Conservation (phyloP, 169 alveolate genomes). For the Nephromyces sp. region DNA sequence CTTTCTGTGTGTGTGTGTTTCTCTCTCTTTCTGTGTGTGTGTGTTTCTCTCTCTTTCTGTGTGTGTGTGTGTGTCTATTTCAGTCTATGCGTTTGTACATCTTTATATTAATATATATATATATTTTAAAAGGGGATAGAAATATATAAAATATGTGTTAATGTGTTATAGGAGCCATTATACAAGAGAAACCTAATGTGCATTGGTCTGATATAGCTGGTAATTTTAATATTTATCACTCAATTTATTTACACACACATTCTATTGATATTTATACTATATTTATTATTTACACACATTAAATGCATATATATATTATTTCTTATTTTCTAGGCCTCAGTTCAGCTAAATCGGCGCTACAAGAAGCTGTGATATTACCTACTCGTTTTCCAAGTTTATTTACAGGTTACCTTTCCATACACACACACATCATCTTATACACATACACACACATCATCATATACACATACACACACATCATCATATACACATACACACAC, state of each 20-base stretch:
- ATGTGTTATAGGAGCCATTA: conserved; percentile 27
- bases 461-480: too few species aligned
- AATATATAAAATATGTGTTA: background rate
- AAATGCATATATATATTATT: background rate
- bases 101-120: background rate
- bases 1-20: background rate
- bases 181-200: conserved; percentile 73
- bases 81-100: background rate
- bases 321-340: conserved; percentile 48
- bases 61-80: background rate
- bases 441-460: too few species aligned
- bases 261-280: background rate
- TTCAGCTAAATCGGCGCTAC: conserved; percentile 73
- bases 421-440: background rate
- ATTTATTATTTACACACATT: background rate
- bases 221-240: conserved; percentile 5
- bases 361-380: conserved; percentile 83
- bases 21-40: background rate
- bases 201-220: conserved; percentile 80
- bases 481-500: too few species aligned
- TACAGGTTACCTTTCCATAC: conserved; percentile 48
- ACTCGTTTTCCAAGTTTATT: conserved; percentile 80
- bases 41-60: background rate
- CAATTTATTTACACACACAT: background rate
- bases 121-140: background rate